These are phyloP conservation scores for Aspergillus carbonarius DNA, from an alignment of 2,329 filamentous ascomycete species.

Conservation along the genomic window DNA sequence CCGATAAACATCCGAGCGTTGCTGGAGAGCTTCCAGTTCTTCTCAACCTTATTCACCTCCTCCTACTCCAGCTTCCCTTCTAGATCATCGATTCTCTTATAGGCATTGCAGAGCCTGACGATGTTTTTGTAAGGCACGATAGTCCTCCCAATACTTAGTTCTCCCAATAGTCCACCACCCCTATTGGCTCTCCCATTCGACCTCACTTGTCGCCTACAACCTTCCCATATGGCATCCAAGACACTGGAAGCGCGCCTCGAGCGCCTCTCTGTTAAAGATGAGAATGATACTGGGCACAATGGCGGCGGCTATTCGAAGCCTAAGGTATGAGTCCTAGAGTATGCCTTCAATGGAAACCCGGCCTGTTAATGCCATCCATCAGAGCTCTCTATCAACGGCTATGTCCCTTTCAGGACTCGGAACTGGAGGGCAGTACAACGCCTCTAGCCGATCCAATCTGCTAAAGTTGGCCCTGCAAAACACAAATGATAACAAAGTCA, in stretches of 20 bases:
- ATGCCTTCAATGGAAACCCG: background rate
- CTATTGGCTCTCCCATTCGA: conserved; percentile 9
- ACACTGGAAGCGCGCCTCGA: conserved; percentile 85
- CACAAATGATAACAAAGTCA: conserved; percentile 63
- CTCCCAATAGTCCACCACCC: conserved; percentile 8
- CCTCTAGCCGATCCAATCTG: conserved; percentile 71
- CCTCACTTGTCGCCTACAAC: conserved; percentile 1
- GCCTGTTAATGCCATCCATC: conserved; percentile 20
- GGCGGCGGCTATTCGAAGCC: conserved; percentile 64
- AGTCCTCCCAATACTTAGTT: no score
- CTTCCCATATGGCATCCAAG: conserved; percentile 65
- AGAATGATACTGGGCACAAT: conserved; percentile 66
- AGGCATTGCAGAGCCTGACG: background rate
- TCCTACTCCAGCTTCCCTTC: conserved; percentile 6
- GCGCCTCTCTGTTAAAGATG: conserved; percentile 84
- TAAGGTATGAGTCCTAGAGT: conserved; percentile 60
- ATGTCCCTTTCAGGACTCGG: conserved; percentile 51
- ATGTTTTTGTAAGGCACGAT: background rate
- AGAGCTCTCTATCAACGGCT: conserved; percentile 50
- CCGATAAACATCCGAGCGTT: conserved; percentile 20
- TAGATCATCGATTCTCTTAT: background rate
- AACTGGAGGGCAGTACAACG: conserved; percentile 42
- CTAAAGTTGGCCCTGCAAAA: conserved; percentile 83
- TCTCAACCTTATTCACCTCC: conserved; percentile 13
- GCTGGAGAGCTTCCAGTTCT: conserved; percentile 6